Percentiles rank a stretch among this genome's conserved stretches.
phyloP scores from a whole-genome alignment of 495 filamentous ascomycete species.

The Hypoxylon subgilvum region DNA sequence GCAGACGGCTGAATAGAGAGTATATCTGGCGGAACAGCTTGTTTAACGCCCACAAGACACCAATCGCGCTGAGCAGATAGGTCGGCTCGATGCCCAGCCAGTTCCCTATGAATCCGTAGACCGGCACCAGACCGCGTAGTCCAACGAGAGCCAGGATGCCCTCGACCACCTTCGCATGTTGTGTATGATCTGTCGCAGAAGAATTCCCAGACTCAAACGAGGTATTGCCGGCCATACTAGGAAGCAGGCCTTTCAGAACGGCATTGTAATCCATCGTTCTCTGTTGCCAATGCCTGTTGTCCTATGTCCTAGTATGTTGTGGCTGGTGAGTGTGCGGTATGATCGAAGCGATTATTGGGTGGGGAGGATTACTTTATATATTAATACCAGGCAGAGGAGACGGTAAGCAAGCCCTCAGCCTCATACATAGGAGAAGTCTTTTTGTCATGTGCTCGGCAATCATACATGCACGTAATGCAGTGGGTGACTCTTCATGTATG shows the following conservation, averaged over 20 bases:
- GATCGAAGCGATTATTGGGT: too few relatives aligned
- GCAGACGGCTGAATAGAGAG: constrained; percentile 26
- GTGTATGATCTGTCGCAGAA: background rate
- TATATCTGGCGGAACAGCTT: constrained; percentile 44
- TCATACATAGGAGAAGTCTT: too few relatives aligned
- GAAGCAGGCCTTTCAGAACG: constrained; percentile 4
- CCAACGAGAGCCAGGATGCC: constrained; percentile 36
- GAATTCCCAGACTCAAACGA: background rate
- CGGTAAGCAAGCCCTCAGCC: too few relatives aligned
- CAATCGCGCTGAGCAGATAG: constrained; percentile 42
- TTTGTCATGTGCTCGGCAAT: too few relatives aligned
- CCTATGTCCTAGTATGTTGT: too few relatives aligned
- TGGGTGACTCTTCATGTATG: too few relatives aligned
- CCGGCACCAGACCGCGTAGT: constrained; percentile 26
- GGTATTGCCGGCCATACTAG: constrained; percentile 6
- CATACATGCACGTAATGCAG: too few relatives aligned
- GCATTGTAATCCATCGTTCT: constrained; percentile 15
- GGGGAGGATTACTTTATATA: too few relatives aligned
- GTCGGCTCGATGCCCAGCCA: constrained; percentile 49
- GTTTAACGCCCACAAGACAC: constrained; percentile 48
- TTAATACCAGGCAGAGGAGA: too few relatives aligned
- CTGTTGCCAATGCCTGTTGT: background rate
- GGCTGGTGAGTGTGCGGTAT: too few relatives aligned
- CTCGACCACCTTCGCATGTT: constrained; percentile 34
- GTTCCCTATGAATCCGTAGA: constrained; percentile 38